Percentiles rank a stretch among this genome's conserved stretches.
Evolutionary conservation across 2,329 filamentous ascomycete genomes (phyloP).

Genomic region (Neobulgaria alba): DNA sequence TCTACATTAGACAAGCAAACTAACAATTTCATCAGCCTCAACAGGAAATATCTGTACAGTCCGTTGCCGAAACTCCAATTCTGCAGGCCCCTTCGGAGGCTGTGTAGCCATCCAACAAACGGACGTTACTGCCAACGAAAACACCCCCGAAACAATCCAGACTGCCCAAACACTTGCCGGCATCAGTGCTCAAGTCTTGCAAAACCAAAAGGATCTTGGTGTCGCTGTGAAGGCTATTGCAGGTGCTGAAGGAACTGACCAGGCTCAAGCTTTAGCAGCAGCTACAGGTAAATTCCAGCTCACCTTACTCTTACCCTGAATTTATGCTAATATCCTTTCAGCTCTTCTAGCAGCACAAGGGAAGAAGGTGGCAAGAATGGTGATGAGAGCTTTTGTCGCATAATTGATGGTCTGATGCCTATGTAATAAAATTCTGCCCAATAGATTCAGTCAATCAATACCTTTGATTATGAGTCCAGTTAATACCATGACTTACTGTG

Average conservation of each 20-base stretch:
- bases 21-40: constrained; percentile 32
- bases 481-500: no score
- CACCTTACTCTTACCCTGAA: no score
- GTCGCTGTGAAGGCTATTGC: constrained; percentile 38
- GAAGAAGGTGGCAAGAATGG: no score
- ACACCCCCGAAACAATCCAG: constrained; percentile 35
- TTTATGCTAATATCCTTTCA: no score
- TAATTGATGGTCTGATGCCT: no score
- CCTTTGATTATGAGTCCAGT: no score
- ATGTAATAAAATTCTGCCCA: no score
- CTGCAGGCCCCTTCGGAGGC: constrained; percentile 48
- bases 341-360: no score
- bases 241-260: constrained; percentile 29
- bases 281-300: constrained; percentile 1
- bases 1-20: no score
- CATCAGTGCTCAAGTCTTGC: constrained; percentile 39
- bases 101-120: constrained; percentile 50
- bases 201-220: constrained; percentile 43
- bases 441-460: no score
- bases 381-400: no score
- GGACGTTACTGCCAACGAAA: constrained; percentile 35
- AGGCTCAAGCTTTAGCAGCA: constrained; percentile 14
- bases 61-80: constrained; percentile 49
- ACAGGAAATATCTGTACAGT: constrained; percentile 52
- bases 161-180: constrained; percentile 38